Percentiles rank a stretch among this genome's conserved stretches.
Evolutionary conservation across 148 eudicot species (phyloP).

Genomic region (Beta vulgaris): DNA sequence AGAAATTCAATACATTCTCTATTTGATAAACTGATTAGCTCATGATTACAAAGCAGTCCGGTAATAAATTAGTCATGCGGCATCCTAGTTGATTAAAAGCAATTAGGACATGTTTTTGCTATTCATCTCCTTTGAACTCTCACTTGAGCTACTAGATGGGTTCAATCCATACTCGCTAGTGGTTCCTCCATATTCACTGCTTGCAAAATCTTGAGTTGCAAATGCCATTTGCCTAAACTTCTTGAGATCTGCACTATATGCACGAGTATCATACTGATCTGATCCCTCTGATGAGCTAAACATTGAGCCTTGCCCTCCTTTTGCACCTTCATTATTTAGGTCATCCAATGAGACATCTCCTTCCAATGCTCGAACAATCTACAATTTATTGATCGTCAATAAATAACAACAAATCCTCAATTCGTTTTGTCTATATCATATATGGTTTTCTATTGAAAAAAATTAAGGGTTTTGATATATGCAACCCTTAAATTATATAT

Average conservation of each 20-base stretch:
- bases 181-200: constrained; percentile 37
- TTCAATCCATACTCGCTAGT: constrained; percentile 32
- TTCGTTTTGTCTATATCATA: no score
- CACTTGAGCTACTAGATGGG: constrained; percentile 26
- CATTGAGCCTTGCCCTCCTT: constrained; percentile 23
- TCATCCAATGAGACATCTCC: constrained; percentile 67
- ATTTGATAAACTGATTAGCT: background rate
- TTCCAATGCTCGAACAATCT: constrained; percentile 73
- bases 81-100: constrained; percentile 1
- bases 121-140: constrained; percentile 21
- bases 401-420: no score
- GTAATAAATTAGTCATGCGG: background rate
- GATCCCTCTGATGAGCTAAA: constrained; percentile 28
- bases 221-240: constrained; percentile 60
- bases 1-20: background rate
- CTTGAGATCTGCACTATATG: constrained; percentile 56
- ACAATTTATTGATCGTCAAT: background rate
- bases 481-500: no score
- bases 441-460: no score
- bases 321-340: constrained; percentile 38
- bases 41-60: background rate
- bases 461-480: no score
- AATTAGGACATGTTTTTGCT: constrained; percentile 1
- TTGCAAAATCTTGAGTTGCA: constrained; percentile 32
- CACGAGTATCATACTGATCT: constrained; percentile 48